These are phyloP conservation scores for Astragalus membranaceus DNA, from an alignment of 306 rosid genomes.

Conservation along the genomic window DNA sequence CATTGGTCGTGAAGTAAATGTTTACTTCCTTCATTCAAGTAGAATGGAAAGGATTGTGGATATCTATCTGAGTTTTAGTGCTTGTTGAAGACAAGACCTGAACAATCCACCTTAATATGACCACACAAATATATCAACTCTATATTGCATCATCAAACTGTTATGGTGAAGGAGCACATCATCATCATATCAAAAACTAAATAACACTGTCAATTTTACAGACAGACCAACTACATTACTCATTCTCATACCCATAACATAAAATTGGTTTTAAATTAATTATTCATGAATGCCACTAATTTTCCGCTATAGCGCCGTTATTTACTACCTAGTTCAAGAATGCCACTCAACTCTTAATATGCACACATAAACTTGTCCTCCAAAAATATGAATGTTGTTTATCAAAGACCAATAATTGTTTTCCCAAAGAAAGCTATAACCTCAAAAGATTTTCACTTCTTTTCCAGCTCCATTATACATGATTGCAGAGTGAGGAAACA, in stretches of 20 bases:
- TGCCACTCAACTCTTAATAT: background rate
- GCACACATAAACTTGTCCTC: constrained; percentile 1
- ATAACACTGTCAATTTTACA: background rate
- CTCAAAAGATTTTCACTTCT: background rate
- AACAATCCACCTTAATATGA: background rate
- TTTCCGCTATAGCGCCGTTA: too few relatives aligned
- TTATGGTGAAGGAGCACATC: background rate
- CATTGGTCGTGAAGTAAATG: too few relatives aligned
- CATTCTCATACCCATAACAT: background rate
- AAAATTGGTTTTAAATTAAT: background rate
- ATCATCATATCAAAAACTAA: background rate
- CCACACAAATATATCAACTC: background rate
- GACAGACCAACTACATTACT: background rate
- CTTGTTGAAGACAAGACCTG: too few relatives aligned
- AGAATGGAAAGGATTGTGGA: too few relatives aligned
- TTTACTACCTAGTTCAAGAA: background rate
- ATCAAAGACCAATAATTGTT: background rate
- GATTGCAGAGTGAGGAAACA: background rate
- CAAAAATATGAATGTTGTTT: background rate
- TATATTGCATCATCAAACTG: background rate
- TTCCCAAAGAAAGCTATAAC: background rate
- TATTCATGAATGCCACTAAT: background rate
- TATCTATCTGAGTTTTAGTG: too few relatives aligned
- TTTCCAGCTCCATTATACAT: background rate
- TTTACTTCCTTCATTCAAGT: too few relatives aligned